Percentiles rank a stretch among this genome's conserved stretches.
Conservation (phyloP, 2,329 filamentous ascomycete species). For the Domatiomyces globalis region DNA sequence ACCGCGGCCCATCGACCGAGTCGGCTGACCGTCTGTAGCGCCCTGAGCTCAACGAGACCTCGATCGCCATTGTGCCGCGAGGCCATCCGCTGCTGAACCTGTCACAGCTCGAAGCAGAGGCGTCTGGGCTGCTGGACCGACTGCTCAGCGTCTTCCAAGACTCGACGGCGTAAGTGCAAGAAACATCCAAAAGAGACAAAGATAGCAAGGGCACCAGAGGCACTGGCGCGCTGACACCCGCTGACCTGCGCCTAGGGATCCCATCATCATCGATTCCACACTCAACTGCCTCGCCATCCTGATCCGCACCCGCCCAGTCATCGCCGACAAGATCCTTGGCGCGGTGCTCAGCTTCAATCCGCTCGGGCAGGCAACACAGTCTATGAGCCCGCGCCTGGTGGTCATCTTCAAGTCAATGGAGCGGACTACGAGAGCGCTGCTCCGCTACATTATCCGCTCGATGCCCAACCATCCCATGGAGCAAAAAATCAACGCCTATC, state of each 20-base stretch:
- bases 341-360: slow-evolving; percentile 86
- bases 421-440: slow-evolving; percentile 70
- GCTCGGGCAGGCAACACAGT: slow-evolving; percentile 60
- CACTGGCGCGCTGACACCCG: background rate
- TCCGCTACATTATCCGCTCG: slow-evolving; percentile 74
- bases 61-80: slow-evolving; percentile 67
- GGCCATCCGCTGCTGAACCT: slow-evolving; percentile 69
- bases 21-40: slow-evolving; percentile 35
- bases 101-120: slow-evolving; percentile 78
- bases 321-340: slow-evolving; percentile 72
- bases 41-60: slow-evolving; percentile 66
- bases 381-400: slow-evolving; percentile 63
- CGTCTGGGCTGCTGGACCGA: slow-evolving; percentile 76
- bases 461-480: slow-evolving; percentile 66
- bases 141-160: slow-evolving; percentile 77
- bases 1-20: background rate
- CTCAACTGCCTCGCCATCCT: slow-evolving; percentile 76
- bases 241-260: slow-evolving; percentile 53
- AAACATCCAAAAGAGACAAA: background rate
- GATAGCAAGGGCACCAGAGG: background rate
- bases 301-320: slow-evolving; percentile 64
- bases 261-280: slow-evolving; percentile 76
- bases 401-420: slow-evolving; percentile 89
- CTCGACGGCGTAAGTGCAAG: slow-evolving; percentile 54
- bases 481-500: slow-evolving; percentile 69